These are phyloP conservation scores for Trametes sanguinea DNA, from an alignment of 768 basidiomycete species.

Conservation along the genomic window DNA sequence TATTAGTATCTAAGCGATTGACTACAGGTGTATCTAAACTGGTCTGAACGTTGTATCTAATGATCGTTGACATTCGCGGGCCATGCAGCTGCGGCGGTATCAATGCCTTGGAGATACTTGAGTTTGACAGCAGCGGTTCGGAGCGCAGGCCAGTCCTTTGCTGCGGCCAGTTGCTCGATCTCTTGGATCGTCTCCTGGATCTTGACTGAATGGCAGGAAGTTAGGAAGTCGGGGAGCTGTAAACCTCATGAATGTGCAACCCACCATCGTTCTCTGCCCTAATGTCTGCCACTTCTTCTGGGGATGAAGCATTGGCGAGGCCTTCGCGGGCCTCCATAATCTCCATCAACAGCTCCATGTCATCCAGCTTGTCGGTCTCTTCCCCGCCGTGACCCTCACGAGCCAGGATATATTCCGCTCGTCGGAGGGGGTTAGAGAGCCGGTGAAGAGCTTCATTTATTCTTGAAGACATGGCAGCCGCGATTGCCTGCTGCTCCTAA, in stretches of 20 bases:
- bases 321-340: constrained; percentile 80
- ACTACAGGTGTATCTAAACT: background rate
- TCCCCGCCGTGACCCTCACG: constrained; percentile 56
- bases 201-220: constrained; percentile 44
- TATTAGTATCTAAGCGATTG: background rate
- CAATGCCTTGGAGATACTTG: constrained; percentile 70
- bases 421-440: constrained; percentile 68
- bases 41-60: constrained; percentile 10
- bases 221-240: background rate
- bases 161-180: constrained; percentile 52
- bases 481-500: constrained; percentile 59
- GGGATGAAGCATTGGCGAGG: constrained; percentile 62
- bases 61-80: constrained; percentile 30
- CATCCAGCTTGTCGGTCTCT: constrained; percentile 74
- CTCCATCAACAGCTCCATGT: constrained; percentile 68
- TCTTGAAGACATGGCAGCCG: constrained; percentile 67
- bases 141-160: constrained; percentile 55
- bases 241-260: constrained; percentile 19
- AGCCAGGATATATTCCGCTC: constrained; percentile 80
- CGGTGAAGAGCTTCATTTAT: constrained; percentile 84
- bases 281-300: constrained; percentile 52
- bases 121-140: constrained; percentile 66
- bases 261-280: constrained; percentile 56
- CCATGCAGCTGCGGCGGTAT: constrained; percentile 49
- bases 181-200: constrained; percentile 47